Conservation (phyloP, 352 stramenopile genomes). For the Globisporangium rhizosaccharum region DNA sequence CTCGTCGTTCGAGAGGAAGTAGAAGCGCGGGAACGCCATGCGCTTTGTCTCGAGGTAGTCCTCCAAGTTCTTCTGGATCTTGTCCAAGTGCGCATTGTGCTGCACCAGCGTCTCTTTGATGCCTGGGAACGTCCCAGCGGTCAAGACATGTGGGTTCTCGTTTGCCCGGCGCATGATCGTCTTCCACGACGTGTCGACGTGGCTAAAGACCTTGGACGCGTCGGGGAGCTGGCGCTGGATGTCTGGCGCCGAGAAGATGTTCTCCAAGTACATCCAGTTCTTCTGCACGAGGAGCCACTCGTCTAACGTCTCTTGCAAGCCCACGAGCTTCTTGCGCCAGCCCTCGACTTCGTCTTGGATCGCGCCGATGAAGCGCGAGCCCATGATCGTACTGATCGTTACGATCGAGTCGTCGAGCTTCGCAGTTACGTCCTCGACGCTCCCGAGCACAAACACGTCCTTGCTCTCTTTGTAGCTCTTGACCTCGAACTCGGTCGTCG, state of each 20-base stretch:
- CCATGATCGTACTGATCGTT: slow-evolving; percentile 91
- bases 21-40: slow-evolving; percentile 92
- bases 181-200: slow-evolving; percentile 90
- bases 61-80: slow-evolving; percentile 90
- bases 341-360: slow-evolving; percentile 88
- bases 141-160: slow-evolving; percentile 85
- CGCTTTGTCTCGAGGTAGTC: slow-evolving; percentile 92
- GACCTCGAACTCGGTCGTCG: slow-evolving; percentile 88
- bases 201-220: slow-evolving; percentile 87
- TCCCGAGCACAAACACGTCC: slow-evolving; percentile 90
- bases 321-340: slow-evolving; percentile 83
- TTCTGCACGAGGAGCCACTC: slow-evolving; percentile 87
- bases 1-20: slow-evolving; percentile 95
- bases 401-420: slow-evolving; percentile 92
- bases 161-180: slow-evolving; percentile 87
- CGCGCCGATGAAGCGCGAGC: slow-evolving; percentile 86
- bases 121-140: slow-evolving; percentile 63
- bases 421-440: slow-evolving; percentile 86
- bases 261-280: slow-evolving; percentile 88
- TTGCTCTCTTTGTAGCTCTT: slow-evolving; percentile 93
- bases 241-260: slow-evolving; percentile 86
- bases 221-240: slow-evolving; percentile 90
- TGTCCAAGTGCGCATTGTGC: slow-evolving; percentile 84
- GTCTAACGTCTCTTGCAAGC: slow-evolving; percentile 82
- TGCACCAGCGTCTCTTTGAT: slow-evolving; percentile 83